Base-by-base conservation (phyloP, 768 basidiomycete genomes). In the Amyloporia xantha region DNA sequence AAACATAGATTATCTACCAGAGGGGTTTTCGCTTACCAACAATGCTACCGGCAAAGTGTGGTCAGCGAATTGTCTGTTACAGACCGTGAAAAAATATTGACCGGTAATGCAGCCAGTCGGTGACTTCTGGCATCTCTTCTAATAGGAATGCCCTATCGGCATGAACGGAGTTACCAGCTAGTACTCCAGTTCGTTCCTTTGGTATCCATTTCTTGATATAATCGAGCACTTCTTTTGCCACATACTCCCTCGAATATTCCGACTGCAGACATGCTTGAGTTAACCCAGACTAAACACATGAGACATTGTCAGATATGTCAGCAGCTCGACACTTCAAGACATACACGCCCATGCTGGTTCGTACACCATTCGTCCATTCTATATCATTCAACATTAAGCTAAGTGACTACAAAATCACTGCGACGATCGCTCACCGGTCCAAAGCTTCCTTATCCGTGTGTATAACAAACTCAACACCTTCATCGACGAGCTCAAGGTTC, bases 351-450 rank as follows among this genome's bases (percentile, higher is more conserved):
- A 55, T 96, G 93, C 52, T 91, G 89, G 5, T 77, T 76, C 24
- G 69, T 81, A 65, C 92, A 96, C 93, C 93, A 96, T 53, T 82
- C 73, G 51, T 80, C 76, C 93, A 96, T 96, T 15, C 89, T 92
- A 54, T 4, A 15, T 12, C 27, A 12, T 37, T 39, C 11, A 44
- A 37, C 26, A 41, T 39, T 23, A 17, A 17, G 24, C 20, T 43
- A 41, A 19, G 30, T 41, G 28, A 54, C 41, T 30, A 23, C 17
- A 42, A 35, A 26, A 48, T 48, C 27, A n/a, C n/a, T n/a, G n/a
- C n/a, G n/a, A n/a, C n/a, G 46, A 44, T 41, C 11, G 42, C 78
- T 61, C 49, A 91, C 91, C 63, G 67, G 61, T 94, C 86, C 27
- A 96, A 65, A 10, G 76, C 57, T 15, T 67, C 65, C 60, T 88